Percentiles rank a stretch among this genome's conserved stretches.
phyloP scores from a whole-genome alignment of 108 stramenopile genomes.

The Skeletonema costatum region DNA sequence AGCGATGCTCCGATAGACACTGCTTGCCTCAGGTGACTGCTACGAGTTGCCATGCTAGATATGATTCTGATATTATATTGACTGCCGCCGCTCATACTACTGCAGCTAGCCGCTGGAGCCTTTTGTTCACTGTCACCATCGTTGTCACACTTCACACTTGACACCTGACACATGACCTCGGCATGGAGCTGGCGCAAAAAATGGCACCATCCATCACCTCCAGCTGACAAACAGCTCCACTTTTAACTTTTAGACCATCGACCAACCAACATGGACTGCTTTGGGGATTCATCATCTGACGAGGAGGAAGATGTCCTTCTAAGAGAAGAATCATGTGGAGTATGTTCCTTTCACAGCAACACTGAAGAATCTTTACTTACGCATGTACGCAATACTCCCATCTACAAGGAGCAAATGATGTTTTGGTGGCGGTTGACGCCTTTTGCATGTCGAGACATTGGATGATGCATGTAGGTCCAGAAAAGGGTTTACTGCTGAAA shows the following conservation, averaged over 20 bases:
- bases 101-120: too few relatives aligned
- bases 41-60: not conserved
- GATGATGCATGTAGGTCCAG: slow-evolving; percentile 93
- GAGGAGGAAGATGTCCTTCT: not conserved
- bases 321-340: slow-evolving; percentile 55
- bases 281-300: slow-evolving; percentile 1
- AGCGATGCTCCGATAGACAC: not conserved
- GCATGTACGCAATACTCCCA: slow-evolving; percentile 40
- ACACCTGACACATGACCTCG: too few relatives aligned
- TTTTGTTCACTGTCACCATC: too few relatives aligned
- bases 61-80: too few relatives aligned
- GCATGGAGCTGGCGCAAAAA: too few relatives aligned
- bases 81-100: not conserved
- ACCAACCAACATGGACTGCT: not conserved
- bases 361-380: slow-evolving; percentile 62
- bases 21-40: not conserved
- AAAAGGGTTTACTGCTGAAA: slow-evolving; percentile 67
- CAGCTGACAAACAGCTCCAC: too few relatives aligned
- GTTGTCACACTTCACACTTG: too few relatives aligned
- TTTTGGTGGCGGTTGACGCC: slow-evolving; percentile 53
- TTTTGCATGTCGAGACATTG: slow-evolving; percentile 82
- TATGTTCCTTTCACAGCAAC: slow-evolving; percentile 58
- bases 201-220: too few relatives aligned
- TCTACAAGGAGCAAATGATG: slow-evolving; percentile 3
- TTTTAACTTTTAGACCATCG: too few relatives aligned